phyloP scores from a whole-genome alignment of 2,329 filamentous ascomycete genomes.

The Colletotrichum sp. region DNA sequence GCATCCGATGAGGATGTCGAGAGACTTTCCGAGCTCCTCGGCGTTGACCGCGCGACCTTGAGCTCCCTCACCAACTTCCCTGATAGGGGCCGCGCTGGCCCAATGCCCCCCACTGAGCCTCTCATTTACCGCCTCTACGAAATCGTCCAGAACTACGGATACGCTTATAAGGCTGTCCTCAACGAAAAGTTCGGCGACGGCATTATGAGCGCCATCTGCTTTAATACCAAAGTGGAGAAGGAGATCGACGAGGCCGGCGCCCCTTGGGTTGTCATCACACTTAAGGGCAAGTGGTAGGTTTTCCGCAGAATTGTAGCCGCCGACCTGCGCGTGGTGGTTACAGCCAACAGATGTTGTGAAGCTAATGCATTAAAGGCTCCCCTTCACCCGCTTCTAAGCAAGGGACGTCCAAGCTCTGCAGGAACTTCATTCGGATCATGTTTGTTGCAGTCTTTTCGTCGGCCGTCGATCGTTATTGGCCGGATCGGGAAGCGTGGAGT shows the following conservation, averaged over 20 bases:
- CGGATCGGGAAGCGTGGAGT: not conserved
- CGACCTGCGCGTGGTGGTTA: not conserved
- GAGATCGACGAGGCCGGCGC: constrained; percentile 85
- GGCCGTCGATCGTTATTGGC: not conserved
- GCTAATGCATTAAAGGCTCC: constrained; percentile 32
- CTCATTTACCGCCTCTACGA: constrained; percentile 92
- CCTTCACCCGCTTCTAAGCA: constrained; percentile 39
- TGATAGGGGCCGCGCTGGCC: constrained; percentile 78
- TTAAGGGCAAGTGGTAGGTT: constrained; percentile 79
- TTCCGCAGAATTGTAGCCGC: not conserved
- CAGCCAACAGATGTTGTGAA: not conserved
- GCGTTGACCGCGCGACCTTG: constrained; percentile 61
- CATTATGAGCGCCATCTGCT: constrained; percentile 96
- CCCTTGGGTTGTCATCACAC: constrained; percentile 83
- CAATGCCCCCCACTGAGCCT: constrained; percentile 86
- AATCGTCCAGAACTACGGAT: constrained; percentile 96
- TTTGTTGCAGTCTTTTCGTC: not conserved
- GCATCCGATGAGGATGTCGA: constrained; percentile 72
- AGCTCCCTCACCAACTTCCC: constrained; percentile 76
- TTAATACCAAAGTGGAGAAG: constrained; percentile 91
- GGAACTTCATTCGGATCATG: not conserved
- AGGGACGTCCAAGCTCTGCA: not conserved
- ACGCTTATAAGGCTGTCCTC: constrained; percentile 92
- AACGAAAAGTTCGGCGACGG: constrained; percentile 96
- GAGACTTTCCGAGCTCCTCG: constrained; percentile 70